A percentile compares a stretch with the other conserved stretches of the same genome.
Conservation (phyloP, 2,329 filamentous ascomycete genomes). For the Ceratocystiopsis minuta region DNA sequence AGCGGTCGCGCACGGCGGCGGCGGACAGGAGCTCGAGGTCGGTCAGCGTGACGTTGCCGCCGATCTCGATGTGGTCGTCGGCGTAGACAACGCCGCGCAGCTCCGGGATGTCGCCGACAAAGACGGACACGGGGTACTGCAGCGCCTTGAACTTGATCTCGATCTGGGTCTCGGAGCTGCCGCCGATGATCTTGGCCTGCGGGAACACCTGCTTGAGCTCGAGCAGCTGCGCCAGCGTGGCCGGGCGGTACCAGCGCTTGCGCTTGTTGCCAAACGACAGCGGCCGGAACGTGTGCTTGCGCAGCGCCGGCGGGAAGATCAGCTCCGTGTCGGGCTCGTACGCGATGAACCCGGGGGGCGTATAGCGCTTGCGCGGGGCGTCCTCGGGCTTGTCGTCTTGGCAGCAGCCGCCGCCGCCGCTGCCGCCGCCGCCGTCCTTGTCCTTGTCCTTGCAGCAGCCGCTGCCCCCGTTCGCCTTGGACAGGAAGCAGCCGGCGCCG, state of each 20-base stretch:
- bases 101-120: constrained; percentile 83
- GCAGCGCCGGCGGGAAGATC: constrained; percentile 77
- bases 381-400: constrained; percentile 37
- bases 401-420: constrained; percentile 59
- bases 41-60: constrained; percentile 81
- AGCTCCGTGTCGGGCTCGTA: constrained; percentile 88
- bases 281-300: constrained; percentile 65
- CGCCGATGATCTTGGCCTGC: constrained; percentile 82
- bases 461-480: constrained; percentile 22
- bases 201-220: constrained; percentile 81
- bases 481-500: constrained; percentile 26
- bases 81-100: constrained; percentile 65
- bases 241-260: constrained; percentile 84
- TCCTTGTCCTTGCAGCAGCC: constrained; percentile 30
- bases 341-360: constrained; percentile 78
- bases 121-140: constrained; percentile 78
- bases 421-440: constrained; percentile 47
- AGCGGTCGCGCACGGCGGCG: constrained; percentile 59
- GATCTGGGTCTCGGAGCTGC: constrained; percentile 93
- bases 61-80: constrained; percentile 72
- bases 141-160: constrained; percentile 96
- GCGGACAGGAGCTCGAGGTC: constrained; percentile 69
- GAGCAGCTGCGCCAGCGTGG: constrained; percentile 69
- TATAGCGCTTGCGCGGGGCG: constrained; percentile 49
- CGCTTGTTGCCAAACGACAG: constrained; percentile 85